Evolutionary conservation across 2,329 filamentous ascomycete genomes (phyloP), one percentile per base, ranked within the genome.

Genomic region (Atkinsonella texensis): DNA sequence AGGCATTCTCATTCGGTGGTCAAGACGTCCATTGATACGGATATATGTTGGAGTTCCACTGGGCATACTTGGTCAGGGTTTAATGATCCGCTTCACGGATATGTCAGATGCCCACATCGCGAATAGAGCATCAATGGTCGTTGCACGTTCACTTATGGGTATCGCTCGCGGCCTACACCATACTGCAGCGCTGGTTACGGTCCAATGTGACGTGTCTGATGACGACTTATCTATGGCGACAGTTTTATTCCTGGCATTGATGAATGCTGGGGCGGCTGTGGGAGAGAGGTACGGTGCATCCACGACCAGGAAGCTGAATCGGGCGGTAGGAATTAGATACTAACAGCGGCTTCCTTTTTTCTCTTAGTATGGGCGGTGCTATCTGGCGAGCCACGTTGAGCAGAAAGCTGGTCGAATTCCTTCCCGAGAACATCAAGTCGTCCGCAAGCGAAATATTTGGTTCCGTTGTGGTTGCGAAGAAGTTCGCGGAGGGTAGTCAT

Each of bases 1-100:
- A 4, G 67, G 62, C 0, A 31, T 68, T 9, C 53, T 60, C 38
- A 69, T 70, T 59, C 68, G 66, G 43, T 70, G 63, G 52, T 63
- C 64, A 5, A 67, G 60, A 45, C 56, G 56, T 15, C 60, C 62
- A 5, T 60, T 60, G 49, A 57, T 59, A 17, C 68, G 56, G 63
- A 50, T 50, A 4, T 48, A 48, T 44, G n/a, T 45, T 32, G 51
- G 51, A 15, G 44, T 50, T 1, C 60, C 63, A 2, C 51, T 68
- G 10, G 59, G 61, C 15, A 55, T 67, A 5, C 59, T 68, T 1
- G 65, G 62, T 6, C 61, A 65, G 49, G 65, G 63, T 0, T 49
- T 60, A 4, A 54, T 55, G 35, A 60, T 60, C 38, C 56, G 58
- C 46, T 49, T 59, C 4, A 53, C 52, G 39, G 58, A 58, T 46